Conservation (phyloP, 1,284 basidiomycete genomes). For the Tetrapyrgos nigripes region DNA sequence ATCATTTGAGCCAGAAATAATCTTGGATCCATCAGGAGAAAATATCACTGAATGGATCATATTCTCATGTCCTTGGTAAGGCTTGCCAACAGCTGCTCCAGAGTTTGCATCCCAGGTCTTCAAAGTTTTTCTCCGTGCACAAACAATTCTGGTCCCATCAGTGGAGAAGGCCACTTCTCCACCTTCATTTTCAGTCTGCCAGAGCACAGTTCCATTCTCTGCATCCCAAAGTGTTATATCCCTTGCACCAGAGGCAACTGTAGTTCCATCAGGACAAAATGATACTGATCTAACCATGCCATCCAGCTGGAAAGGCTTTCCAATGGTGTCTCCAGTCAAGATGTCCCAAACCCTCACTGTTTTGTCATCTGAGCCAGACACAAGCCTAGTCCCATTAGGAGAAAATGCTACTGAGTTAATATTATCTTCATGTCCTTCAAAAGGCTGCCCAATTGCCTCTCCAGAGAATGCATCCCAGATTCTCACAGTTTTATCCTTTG, state of each 20-base stretch:
- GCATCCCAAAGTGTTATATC: not conserved
- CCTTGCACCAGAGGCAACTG: slow-evolving; percentile 13
- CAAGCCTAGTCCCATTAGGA: slow-evolving; percentile 10
- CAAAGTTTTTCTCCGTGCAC: slow-evolving; percentile 10
- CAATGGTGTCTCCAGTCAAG: too few species aligned
- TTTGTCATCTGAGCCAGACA: too few species aligned
- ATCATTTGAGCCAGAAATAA: too few species aligned
- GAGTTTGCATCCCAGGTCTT: slow-evolving; percentile 16
- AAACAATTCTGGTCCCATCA: slow-evolving; percentile 10
- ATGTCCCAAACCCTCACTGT: too few species aligned
- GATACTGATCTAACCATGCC: not conserved
- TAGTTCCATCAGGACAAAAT: slow-evolving; percentile 12
- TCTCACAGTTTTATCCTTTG: too few species aligned
- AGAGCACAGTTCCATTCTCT: too few species aligned
- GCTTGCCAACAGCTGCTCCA: slow-evolving; percentile 1
- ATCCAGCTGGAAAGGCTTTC: not conserved
- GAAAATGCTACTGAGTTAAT: slow-evolving; percentile 3
- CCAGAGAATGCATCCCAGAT: slow-evolving; percentile 8
- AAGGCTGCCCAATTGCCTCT: slow-evolving; percentile 19
- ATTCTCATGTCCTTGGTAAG: slow-evolving; percentile 3
- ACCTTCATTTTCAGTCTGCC: slow-evolving; percentile 2
- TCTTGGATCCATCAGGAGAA: too few species aligned
- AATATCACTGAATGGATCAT: slow-evolving; percentile 3
- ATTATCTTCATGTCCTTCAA: not conserved
- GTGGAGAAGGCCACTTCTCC: slow-evolving; percentile 6